A percentile compares a stretch with the other conserved stretches of the same genome.
These are phyloP conservation scores for Dimocarpus longan DNA, from an alignment of 345 rosid species.

Conservation along the genomic window DNA sequence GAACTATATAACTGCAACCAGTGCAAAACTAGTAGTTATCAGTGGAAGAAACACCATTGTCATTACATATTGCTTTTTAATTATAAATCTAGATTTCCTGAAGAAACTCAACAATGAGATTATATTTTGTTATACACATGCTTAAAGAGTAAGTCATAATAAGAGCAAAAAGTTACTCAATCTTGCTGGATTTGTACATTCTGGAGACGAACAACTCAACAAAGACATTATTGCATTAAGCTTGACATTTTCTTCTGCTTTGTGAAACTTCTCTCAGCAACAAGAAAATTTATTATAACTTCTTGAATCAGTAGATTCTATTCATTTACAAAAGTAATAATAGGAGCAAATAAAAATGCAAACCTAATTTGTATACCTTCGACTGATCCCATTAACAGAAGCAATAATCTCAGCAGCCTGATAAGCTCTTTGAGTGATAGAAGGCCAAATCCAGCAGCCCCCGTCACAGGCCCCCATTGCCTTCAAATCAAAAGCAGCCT, in stretches of 20 bases:
- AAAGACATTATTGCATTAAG: not conserved
- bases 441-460: constrained; percentile 97
- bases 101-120: not conserved
- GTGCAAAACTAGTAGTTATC: not conserved
- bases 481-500: constrained; percentile 69
- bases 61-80: not conserved
- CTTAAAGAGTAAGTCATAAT: too few relatives aligned
- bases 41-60: not conserved
- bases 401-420: constrained; percentile 93
- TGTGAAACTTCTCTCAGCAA: too few relatives aligned
- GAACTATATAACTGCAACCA: constrained; percentile 74
- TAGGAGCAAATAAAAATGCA: too few relatives aligned
- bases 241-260: too few relatives aligned
- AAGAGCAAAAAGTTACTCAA: too few relatives aligned
- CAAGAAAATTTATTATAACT: too few relatives aligned
- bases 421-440: constrained; percentile 94
- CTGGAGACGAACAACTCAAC: not conserved
- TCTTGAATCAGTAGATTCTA: too few relatives aligned
- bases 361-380: constrained; percentile 46
- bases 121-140: too few relatives aligned
- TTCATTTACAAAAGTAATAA: too few relatives aligned
- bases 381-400: constrained; percentile 64
- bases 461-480: constrained; percentile 76
- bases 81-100: not conserved
- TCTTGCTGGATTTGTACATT: too few relatives aligned